Evolutionary conservation across 805 yeast species (phyloP).

Genomic region (Pichia membranifaciens): DNA sequence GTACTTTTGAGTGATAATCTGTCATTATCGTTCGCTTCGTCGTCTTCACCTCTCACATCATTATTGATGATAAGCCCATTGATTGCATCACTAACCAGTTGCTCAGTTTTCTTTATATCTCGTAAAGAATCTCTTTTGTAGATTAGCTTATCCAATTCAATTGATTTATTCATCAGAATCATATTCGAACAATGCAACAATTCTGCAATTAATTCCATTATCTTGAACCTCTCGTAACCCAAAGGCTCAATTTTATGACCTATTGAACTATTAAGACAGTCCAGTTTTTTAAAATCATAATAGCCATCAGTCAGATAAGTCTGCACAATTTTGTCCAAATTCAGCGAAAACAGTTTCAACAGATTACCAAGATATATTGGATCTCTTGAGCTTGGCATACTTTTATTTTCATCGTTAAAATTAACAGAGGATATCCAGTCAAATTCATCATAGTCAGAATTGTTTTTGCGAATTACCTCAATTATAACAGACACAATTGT

Average conservation of each 20-base stretch:
- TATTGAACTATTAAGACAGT: slow-evolving; percentile 41
- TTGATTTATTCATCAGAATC: slow-evolving; percentile 77
- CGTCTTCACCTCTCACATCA: background rate
- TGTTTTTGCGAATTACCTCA: slow-evolving; percentile 89
- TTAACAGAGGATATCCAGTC: slow-evolving; percentile 30
- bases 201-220: slow-evolving; percentile 90
- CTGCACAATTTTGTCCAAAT: slow-evolving; percentile 27
- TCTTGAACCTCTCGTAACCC: slow-evolving; percentile 85
- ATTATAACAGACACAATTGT: slow-evolving; percentile 92
- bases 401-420: slow-evolving; percentile 12
- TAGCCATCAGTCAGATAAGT: slow-evolving; percentile 29
- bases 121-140: slow-evolving; percentile 67
- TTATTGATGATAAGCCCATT: slow-evolving; percentile 28
- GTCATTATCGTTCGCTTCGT: slow-evolving; percentile 16
- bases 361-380: slow-evolving; percentile 87
- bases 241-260: slow-evolving; percentile 59
- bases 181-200: slow-evolving; percentile 92
- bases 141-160: slow-evolving; percentile 56
- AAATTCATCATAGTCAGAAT: slow-evolving; percentile 80
- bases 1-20: slow-evolving; percentile 17
- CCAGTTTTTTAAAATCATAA: slow-evolving; percentile 13
- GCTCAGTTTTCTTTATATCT: slow-evolving; percentile 40
- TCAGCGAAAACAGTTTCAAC: slow-evolving; percentile 63
- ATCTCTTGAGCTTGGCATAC: slow-evolving; percentile 85
- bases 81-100: slow-evolving; percentile 32